Evolutionary conservation across 129 eudicot genomes (phyloP).

Genomic region (Logfia minima): DNA sequence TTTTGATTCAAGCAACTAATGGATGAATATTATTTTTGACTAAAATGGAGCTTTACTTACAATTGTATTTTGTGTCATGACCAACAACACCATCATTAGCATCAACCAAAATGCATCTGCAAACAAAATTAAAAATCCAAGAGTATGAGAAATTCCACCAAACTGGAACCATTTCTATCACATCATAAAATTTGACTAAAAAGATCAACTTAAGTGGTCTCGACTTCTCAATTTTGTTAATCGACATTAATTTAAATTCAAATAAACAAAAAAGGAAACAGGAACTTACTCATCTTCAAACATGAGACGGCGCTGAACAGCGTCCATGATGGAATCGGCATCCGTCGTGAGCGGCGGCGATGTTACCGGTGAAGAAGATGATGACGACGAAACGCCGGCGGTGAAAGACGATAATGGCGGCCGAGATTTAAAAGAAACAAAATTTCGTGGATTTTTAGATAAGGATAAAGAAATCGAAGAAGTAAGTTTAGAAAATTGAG

Average conservation of each 20-base stretch:
- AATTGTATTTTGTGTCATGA: slow-evolving; percentile 78
- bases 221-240: background rate
- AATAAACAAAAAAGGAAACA: background rate
- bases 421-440: slow-evolving; percentile 16
- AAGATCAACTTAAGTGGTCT: background rate
- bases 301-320: slow-evolving; percentile 84
- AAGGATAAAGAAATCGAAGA: slow-evolving; percentile 18
- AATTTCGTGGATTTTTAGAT: background rate
- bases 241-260: too few relatives aligned
- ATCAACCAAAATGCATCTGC: slow-evolving; percentile 91
- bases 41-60: slow-evolving; percentile 45
- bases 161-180: background rate
- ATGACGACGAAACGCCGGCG: slow-evolving; percentile 12
- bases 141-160: background rate
- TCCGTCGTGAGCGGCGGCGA: slow-evolving; percentile 34
- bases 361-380: slow-evolving; percentile 10
- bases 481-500: slow-evolving; percentile 22
- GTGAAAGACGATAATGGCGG: background rate
- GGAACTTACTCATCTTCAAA: slow-evolving; percentile 80
- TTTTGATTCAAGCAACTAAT: background rate
- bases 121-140: slow-evolving; percentile 3
- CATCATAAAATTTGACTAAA: too few relatives aligned
- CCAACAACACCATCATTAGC: slow-evolving; percentile 79
- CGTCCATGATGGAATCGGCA: slow-evolving; percentile 69
- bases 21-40: background rate